Conservation (phyloP, 73 alveolate species). For the Tetrahymena elliotti region DNA sequence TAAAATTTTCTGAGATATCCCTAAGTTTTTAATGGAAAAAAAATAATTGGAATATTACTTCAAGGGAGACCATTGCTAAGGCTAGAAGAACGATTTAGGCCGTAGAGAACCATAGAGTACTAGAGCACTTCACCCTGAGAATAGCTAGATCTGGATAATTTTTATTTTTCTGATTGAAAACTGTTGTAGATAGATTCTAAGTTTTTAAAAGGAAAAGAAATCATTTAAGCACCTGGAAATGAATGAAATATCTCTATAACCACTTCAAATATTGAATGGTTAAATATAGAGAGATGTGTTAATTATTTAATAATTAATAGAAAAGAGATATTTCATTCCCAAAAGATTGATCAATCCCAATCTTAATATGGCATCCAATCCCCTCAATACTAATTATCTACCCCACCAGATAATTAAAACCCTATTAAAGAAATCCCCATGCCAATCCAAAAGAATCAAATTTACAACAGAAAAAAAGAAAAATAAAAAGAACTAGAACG, state of each 20-base stretch:
- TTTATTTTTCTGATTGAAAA: neutral
- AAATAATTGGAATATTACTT: neutral
- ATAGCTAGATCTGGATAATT: neutral
- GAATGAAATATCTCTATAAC: neutral
- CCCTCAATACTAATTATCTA: neutral
- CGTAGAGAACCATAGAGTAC: neutral
- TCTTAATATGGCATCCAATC: neutral
- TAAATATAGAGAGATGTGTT: neutral
- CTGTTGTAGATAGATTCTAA: neutral
- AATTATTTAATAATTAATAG: neutral
- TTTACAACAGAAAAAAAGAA: neutral
- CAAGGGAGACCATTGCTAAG: neutral
- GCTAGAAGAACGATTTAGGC: neutral
- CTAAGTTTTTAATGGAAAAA: neutral
- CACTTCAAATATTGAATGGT: neutral
- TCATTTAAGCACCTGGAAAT: neutral
- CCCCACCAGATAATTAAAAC: neutral
- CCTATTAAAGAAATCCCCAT: neutral
- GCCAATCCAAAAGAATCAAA: neutral
- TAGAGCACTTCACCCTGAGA: constrained; percentile 1
- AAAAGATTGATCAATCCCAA: neutral
- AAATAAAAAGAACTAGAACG: neutral
- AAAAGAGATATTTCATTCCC: neutral
- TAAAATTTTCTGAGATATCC: neutral
- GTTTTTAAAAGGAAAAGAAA: neutral